Base-by-base conservation (phyloP, 306 rosid genomes). In the Rubus parviflorus region DNA sequence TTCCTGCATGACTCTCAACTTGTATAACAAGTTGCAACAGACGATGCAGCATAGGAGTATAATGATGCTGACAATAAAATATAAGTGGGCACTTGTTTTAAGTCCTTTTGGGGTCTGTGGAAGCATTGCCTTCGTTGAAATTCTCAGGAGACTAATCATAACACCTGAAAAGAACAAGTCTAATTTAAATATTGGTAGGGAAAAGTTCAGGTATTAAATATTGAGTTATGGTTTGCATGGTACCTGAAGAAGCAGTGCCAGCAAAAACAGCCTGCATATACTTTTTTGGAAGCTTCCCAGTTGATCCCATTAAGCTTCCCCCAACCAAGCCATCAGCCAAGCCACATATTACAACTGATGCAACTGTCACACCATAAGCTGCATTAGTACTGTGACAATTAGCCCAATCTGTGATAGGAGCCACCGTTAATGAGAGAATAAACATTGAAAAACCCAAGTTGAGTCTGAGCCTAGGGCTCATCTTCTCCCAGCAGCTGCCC, bases 241-340 rank as follows among this genome's bases (percentile, higher is more conserved):
- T 68, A 94, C 99, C 99, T 80, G 99, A 92, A 74, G 97, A 89
- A 81, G 97, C 99, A 47, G 97, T 90, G 70, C 97, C 97, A 7
- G 97, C 99, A 79, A 95, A 90, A 83, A 95, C 97, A 51, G 97
- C 97, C 79, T 95, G 99, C 97, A 95, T 95, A 58, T 89, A 95
- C 80, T 85, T 87, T 76, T 89, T 89, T 13, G 97, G 99, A 37
- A 95, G 93, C 85, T 83, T 87, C 12, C 97, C 97, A 38, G 97
- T 95, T n/a, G 97, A 90, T 67, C 99, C 97, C 57, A 95, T 91
- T 85, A 95, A 72, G 85, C 93, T 90, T 83, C 94, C 97, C 58
- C 87, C 97, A 0, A 92, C 97, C 80, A 95, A 67, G 10, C 96
- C 97, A 83, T 92, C 97, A 25, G 92, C 97, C 52, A 95, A 74